These are phyloP conservation scores for Penicillium brevicompactum DNA, from an alignment of 2,329 filamentous ascomycete species.

Conservation along the genomic window DNA sequence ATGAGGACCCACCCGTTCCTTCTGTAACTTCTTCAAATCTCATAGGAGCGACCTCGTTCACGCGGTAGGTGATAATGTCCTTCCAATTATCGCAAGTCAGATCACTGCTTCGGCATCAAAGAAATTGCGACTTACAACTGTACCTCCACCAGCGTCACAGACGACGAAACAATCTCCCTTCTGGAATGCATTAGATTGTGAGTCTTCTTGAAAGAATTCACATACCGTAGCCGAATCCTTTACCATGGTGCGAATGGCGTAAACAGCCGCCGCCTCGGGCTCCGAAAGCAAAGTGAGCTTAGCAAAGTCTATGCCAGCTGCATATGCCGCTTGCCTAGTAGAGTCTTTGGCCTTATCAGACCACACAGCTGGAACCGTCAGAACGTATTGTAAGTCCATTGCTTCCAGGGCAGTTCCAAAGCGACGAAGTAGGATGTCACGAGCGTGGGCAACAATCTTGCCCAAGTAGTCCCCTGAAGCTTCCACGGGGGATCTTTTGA, in stretches of 20 bases:
- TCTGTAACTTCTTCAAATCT: constrained; percentile 29
- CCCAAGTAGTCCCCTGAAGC: constrained; percentile 14
- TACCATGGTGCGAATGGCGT: constrained; percentile 30
- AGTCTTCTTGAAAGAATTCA: not conserved
- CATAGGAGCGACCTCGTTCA: constrained; percentile 22
- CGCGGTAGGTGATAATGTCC: constrained; percentile 37
- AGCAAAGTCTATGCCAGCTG: constrained; percentile 15
- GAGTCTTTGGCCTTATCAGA: constrained; percentile 36
- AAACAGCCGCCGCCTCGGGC: constrained; percentile 37
- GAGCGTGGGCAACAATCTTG: constrained; percentile 6
- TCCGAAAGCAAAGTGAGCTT: constrained; percentile 23
- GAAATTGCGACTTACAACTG: constrained; percentile 25
- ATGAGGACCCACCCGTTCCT: constrained; percentile 28
- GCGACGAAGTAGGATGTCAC: constrained; percentile 4
- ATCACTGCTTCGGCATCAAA: no score
- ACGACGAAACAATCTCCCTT: constrained; percentile 35
- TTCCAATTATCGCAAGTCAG: not conserved
- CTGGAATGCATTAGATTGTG: constrained; percentile 5
- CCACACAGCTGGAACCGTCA: constrained; percentile 38
- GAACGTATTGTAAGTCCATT: constrained; percentile 26
- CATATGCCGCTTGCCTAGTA: constrained; percentile 19
- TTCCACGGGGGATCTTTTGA: not conserved
- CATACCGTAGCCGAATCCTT: constrained; percentile 26
- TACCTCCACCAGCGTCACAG: constrained; percentile 44
- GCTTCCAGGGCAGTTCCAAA: constrained; percentile 11